Evolutionary conservation across 768 basidiomycete species (phyloP).

Genomic region (Suillus spraguei): DNA sequence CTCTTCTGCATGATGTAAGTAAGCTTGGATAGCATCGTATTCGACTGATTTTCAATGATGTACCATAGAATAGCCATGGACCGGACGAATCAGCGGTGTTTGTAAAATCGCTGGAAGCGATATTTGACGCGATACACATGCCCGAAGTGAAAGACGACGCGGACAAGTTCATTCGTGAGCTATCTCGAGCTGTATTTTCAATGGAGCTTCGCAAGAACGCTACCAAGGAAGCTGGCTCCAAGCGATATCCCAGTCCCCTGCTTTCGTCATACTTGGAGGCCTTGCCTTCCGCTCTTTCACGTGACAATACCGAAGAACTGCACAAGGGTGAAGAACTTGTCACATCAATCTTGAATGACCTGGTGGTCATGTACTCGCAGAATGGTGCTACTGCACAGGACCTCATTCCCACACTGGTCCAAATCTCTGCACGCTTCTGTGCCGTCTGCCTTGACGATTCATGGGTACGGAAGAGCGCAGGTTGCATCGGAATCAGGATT

Average conservation of each 20-base stretch:
- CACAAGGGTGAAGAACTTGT: slow-evolving; percentile 63
- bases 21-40: background rate
- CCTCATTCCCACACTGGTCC: slow-evolving; percentile 70
- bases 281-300: slow-evolving; percentile 73
- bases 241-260: slow-evolving; percentile 58
- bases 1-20: slow-evolving; percentile 75
- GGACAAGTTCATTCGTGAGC: slow-evolving; percentile 65
- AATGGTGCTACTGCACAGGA: slow-evolving; percentile 53
- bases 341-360: slow-evolving; percentile 62
- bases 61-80: slow-evolving; percentile 62
- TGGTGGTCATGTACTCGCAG: slow-evolving; percentile 57
- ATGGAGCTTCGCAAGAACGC: slow-evolving; percentile 68
- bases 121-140: slow-evolving; percentile 75
- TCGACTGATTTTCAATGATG: background rate
- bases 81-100: slow-evolving; percentile 80
- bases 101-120: slow-evolving; percentile 65
- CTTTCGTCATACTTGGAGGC: slow-evolving; percentile 80
- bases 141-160: slow-evolving; percentile 72
- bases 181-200: slow-evolving; percentile 73
- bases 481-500: slow-evolving; percentile 82
- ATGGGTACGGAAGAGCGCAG: slow-evolving; percentile 89
- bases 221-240: slow-evolving; percentile 51
- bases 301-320: slow-evolving; percentile 62
- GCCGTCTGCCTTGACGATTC: slow-evolving; percentile 89
- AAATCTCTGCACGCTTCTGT: slow-evolving; percentile 81